Conservation (phyloP, 176 grass and related monocot genomes). For the Puya raimondii region DNA sequence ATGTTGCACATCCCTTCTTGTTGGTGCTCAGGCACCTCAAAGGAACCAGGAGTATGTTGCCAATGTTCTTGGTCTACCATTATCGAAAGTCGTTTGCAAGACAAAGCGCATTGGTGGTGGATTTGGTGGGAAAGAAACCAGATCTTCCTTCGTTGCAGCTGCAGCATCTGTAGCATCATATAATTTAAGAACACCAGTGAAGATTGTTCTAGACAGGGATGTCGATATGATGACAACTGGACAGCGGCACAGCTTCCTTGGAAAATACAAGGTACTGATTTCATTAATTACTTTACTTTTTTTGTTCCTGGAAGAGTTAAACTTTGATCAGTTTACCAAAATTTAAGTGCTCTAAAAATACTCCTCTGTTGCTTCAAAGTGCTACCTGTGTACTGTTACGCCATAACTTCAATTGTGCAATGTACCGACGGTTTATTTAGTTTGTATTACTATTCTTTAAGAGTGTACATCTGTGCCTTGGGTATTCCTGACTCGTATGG, state of each 20-base stretch:
- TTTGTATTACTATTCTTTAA: too few relatives aligned
- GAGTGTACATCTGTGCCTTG: too few relatives aligned
- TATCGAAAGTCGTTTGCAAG: conserved; percentile 90
- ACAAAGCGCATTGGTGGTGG: conserved; percentile 89
- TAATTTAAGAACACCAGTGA: conserved; percentile 57
- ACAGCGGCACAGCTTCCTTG: conserved; percentile 86
- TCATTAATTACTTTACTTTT: too few relatives aligned
- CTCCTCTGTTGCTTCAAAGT: too few relatives aligned
- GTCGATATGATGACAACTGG: conserved; percentile 81
- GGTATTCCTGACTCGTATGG: too few relatives aligned
- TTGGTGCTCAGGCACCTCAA: conserved; percentile 53
- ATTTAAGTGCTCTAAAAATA: too few relatives aligned
- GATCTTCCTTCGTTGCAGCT: conserved; percentile 65
- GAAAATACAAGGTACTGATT: conserved; percentile 70
- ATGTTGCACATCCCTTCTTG: neutral
- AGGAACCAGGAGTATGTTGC: conserved; percentile 63
- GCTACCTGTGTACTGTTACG: too few relatives aligned
- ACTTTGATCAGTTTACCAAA: too few relatives aligned
- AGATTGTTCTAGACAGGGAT: conserved; percentile 79
- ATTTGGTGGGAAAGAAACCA: conserved; percentile 97
- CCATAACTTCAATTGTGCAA: too few relatives aligned
- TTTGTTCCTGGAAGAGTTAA: too few relatives aligned
- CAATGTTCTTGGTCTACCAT: conserved; percentile 62
- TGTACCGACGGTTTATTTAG: too few relatives aligned
- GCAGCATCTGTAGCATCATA: conserved; percentile 66